Evolutionary conservation across 495 filamentous ascomycete genomes (phyloP).

Genomic region (Pseudotulostoma volvatum): DNA sequence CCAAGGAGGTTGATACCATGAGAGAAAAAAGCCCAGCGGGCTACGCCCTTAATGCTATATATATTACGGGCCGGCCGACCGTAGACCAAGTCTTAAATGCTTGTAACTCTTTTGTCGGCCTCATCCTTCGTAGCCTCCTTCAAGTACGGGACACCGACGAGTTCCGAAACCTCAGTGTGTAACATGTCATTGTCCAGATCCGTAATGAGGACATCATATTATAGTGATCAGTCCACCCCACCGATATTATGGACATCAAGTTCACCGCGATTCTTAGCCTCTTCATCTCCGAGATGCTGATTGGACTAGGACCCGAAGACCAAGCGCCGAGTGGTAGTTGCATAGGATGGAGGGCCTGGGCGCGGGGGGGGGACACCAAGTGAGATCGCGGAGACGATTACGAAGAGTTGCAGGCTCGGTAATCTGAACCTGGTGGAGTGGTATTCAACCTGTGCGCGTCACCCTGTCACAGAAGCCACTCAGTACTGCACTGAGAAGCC

Average conservation of each 20-base stretch:
- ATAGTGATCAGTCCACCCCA: background rate
- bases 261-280: background rate
- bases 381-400: too few species aligned
- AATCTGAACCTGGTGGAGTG: too few species aligned
- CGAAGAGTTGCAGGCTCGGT: too few species aligned
- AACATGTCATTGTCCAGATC: conserved; percentile 1
- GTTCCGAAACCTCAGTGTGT: conserved; percentile 1
- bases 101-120: background rate
- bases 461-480: too few species aligned
- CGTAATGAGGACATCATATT: conserved; percentile 3
- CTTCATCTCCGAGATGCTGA: background rate
- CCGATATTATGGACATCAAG: conserved; percentile 2
- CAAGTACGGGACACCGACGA: conserved; percentile 3
- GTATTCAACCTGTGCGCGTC: too few species aligned
- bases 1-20: background rate
- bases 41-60: conserved; percentile 1
- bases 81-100: conserved; percentile 1
- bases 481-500: too few species aligned
- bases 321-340: background rate
- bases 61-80: background rate
- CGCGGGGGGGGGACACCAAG: too few species aligned
- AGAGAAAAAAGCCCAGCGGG: conserved; percentile 8
- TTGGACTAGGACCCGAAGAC: background rate
- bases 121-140: conserved; percentile 2
- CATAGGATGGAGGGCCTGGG: background rate